Base-by-base conservation (phyloP, 2,329 filamentous ascomycete genomes). In the Cladosporium cucumerinum region DNA sequence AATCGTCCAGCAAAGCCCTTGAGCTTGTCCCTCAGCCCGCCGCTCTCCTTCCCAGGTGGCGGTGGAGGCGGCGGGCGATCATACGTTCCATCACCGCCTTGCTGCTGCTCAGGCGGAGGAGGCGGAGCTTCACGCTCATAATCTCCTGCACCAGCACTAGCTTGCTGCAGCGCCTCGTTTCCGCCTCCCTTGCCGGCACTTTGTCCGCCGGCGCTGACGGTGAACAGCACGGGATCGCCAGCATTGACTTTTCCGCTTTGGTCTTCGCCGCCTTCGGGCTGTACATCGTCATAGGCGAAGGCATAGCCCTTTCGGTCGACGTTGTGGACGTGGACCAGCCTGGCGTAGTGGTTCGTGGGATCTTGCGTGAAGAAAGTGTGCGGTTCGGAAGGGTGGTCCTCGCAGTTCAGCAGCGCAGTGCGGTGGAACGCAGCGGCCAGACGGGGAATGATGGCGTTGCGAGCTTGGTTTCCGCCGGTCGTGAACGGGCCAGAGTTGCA, bases 401-500 rank as follows among this genome's bases (percentile, higher is more conserved):
- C 76, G 10, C 76, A 75, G 3, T 75, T 74, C 57, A 90, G 77
- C 65, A 95, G 77, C 5, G 89, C 92, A n/a, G 85, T 87, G 23
- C 92, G 84, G 75, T 93, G 92, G 69, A 95, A 86, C 0, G 89
- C 90, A 1, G 92, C 91, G 0, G 89, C 86, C 11, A 96, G 79
- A n/a, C 92, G 84, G 0, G 92, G 89, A 3, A 88, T 88, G 64
- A 93, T 85, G 46, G 89, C 89, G 66, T 82, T 82, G 32, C 81
- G 75, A n/a, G 75, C 77, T 2, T 73, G 70, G 14, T 77, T 78
- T 0, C 75, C 69, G 60, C 84, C 73, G 46, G 80, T 73, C 65
- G 81, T 80, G 70, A 90, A 89, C 0, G 87, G 86, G 0, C 87
- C 87, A 8, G 82, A 86, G 72, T 85, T 89, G 77, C 88, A 91